These are phyloP conservation scores for Metschnikowia chrysomelidarum DNA, from an alignment of 805 yeast species.

Conservation along the genomic window DNA sequence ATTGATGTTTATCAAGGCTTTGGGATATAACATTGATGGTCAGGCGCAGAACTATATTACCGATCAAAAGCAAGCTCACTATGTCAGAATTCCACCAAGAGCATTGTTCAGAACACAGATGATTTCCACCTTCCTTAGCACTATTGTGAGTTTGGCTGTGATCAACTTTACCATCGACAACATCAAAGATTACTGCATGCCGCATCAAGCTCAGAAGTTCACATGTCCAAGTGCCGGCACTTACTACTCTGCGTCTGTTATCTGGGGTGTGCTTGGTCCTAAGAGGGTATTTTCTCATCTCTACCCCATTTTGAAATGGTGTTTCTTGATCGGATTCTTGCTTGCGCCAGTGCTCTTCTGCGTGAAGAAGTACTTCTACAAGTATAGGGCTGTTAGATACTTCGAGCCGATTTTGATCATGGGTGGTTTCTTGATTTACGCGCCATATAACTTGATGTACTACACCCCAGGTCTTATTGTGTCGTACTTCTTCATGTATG, in stretches of 20 bases:
- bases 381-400: conserved; percentile 20
- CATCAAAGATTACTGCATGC: no score
- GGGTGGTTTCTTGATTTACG: conserved; percentile 29
- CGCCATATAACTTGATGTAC: conserved; percentile 34
- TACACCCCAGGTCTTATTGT: conserved; percentile 27
- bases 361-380: conserved; percentile 20
- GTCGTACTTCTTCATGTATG: conserved; percentile 26
- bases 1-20: conserved; percentile 50
- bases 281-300: conserved; percentile 31
- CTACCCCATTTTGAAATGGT: conserved; percentile 31
- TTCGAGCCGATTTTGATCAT: conserved; percentile 34
- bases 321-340: conserved; percentile 33
- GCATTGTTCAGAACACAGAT: conserved; percentile 46
- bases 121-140: no score
- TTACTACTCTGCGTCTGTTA: conserved; percentile 53
- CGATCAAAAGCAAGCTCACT: conserved; percentile 63
- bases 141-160: no score
- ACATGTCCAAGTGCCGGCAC: conserved; percentile 20
- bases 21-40: conserved; percentile 53
- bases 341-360: conserved; percentile 23
- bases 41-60: conserved; percentile 54
- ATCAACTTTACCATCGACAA: no score
- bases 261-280: conserved; percentile 66
- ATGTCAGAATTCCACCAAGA: conserved; percentile 61
- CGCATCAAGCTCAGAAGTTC: no score